These are phyloP conservation scores for Diaporthe velutina DNA, from an alignment of 2,329 filamentous ascomycete genomes.

Conservation along the genomic window DNA sequence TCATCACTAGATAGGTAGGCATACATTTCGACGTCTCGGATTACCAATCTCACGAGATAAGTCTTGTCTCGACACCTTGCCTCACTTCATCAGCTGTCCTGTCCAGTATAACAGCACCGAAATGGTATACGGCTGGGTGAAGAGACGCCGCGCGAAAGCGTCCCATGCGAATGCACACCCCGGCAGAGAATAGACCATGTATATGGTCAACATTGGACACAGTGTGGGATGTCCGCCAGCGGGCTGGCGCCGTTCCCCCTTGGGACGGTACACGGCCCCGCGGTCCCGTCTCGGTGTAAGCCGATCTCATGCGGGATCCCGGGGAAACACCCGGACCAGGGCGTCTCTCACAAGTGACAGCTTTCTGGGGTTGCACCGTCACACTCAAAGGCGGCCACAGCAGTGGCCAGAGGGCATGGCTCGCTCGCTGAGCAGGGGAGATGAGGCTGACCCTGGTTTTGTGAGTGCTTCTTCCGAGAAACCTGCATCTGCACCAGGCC, in stretches of 20 bases:
- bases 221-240: slow-evolving; percentile 4
- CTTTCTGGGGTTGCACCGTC: not conserved
- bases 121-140: not conserved
- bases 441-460: not conserved
- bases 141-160: not conserved
- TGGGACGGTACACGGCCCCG: not conserved
- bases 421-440: not conserved
- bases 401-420: not conserved
- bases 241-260: not conserved
- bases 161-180: not conserved
- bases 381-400: not conserved
- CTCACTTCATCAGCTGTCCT: not conserved
- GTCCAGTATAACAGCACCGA: not conserved
- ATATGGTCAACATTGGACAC: slow-evolving; percentile 2
- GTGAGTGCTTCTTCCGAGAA: not conserved
- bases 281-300: not conserved
- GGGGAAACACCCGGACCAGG: not conserved
- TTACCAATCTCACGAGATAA: not conserved
- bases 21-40: not conserved
- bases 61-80: not conserved
- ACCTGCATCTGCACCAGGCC: not conserved
- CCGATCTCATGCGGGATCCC: not conserved
- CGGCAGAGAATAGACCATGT: not conserved
- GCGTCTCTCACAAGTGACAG: too few species aligned
- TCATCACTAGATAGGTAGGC: not conserved